Evolutionary conservation across 805 yeast species (phyloP), one percentile per base, ranked within the genome.

Genomic region (Myxozyma melibiosi): DNA sequence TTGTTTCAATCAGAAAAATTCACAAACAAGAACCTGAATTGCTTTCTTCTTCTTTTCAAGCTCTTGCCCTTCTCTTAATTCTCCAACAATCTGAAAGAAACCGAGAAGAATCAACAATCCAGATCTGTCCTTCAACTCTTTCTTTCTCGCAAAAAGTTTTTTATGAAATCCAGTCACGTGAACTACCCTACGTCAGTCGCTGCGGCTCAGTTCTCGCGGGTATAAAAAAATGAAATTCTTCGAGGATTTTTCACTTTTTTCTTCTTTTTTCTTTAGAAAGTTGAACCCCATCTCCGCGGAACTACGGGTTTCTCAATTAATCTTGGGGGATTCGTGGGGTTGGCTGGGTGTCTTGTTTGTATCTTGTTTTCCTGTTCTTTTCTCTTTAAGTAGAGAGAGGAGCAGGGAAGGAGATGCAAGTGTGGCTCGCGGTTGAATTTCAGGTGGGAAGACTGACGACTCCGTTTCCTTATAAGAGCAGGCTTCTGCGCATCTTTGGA

Each of bases 211-310:
- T n/a, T n/a, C n/a, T n/a, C n/a, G n/a, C n/a, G n/a, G n/a, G n/a
- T n/a, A n/a, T n/a, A n/a, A n/a, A n/a, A n/a, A n/a, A n/a, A n/a
- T n/a, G n/a, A n/a, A n/a, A n/a, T n/a, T n/a, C n/a, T n/a, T n/a
- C n/a, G n/a, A n/a, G n/a, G n/a, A n/a, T n/a, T n/a, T n/a, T 14
- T 40, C 34, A 11, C 35, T 28, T 28, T 43, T 41, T 55, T 35
- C 35, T 55, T 47, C 42, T 58, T 49, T 51, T 24, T 57, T 42
- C 58, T 47, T 30, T 44, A 33, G 62, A 59, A 59, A 57, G 62
- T 59, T 57, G 62, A 38, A 46, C 55, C 56, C 53, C 62, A 31
- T 49, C 46, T 49, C 40, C 18, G 53, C 53, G 39, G 53, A 49
- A 41, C 50, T 18, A 22, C 28, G 33, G 20, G 7, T 5, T 45